A percentile compares a stretch with the other conserved stretches of the same genome.
Evolutionary conservation across 192 early-diverging fungal species (phyloP).

Genomic region (Mycoemilia scoparia): DNA sequence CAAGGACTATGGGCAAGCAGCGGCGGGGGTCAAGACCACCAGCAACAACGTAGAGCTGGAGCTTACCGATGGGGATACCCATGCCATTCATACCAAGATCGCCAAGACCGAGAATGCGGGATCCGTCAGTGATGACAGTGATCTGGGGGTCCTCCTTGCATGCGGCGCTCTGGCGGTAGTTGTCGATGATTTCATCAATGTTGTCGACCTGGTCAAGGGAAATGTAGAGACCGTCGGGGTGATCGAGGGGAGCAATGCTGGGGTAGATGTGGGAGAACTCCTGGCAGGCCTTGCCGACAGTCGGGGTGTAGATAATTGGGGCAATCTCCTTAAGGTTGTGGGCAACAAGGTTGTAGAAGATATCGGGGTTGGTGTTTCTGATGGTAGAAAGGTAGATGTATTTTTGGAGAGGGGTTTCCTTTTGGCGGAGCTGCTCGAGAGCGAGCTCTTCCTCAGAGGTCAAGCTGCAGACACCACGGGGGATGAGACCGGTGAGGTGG

Average conservation of each 20-base stretch:
- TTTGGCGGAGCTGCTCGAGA: constrained; percentile 44
- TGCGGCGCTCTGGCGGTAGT: constrained; percentile 50
- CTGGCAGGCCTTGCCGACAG: constrained; percentile 68
- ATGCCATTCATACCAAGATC: constrained; percentile 91
- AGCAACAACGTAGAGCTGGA: constrained; percentile 76
- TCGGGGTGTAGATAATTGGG: constrained; percentile 68
- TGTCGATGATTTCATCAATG: constrained; percentile 55
- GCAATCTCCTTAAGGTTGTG: constrained; percentile 63
- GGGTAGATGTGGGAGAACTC: constrained; percentile 80
- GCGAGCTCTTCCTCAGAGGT: constrained; percentile 59
- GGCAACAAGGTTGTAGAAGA: constrained; percentile 70
- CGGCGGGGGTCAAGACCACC: constrained; percentile 70
- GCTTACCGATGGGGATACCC: constrained; percentile 90
- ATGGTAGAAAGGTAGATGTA: constrained; percentile 74
- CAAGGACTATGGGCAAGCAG: constrained; percentile 80
- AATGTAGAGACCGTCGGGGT: constrained; percentile 74
- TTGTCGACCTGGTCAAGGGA: constrained; percentile 54
- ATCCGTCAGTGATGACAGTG: constrained; percentile 90
- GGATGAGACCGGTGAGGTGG: constrained; percentile 49
- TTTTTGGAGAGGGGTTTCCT: constrained; percentile 55
- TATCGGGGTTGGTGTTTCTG: constrained; percentile 52
- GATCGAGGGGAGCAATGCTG: constrained; percentile 54
- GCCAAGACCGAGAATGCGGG: constrained; percentile 83
- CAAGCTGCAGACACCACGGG: constrained; percentile 53
- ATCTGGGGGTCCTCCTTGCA: constrained; percentile 52